These are phyloP conservation scores for Tricholoma terreum DNA, from an alignment of 768 basidiomycete species.

Conservation along the genomic window DNA sequence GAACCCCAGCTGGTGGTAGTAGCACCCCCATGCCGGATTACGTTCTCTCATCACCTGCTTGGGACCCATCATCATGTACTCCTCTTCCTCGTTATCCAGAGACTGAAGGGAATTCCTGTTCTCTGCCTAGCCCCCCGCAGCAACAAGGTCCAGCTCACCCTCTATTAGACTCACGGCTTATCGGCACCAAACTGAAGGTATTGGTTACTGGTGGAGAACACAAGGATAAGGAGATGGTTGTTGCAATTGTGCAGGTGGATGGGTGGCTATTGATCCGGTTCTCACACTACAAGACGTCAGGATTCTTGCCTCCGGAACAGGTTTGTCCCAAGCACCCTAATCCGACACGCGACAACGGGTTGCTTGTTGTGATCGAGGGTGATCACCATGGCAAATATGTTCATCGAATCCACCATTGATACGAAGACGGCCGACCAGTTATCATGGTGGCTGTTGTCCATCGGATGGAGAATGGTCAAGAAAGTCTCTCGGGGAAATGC, in stretches of 20 bases:
- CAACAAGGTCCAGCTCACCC: neutral
- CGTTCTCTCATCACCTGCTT: neutral
- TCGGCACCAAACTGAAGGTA: neutral
- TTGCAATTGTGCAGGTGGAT: neutral
- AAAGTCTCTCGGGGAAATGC: neutral
- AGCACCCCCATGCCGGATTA: neutral
- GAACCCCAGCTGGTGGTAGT: neutral
- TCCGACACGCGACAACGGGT: neutral
- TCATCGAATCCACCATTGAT: neutral
- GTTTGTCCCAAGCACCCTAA: neutral
- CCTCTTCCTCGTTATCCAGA: neutral
- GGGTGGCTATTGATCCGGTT: neutral
- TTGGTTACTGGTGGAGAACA: neutral
- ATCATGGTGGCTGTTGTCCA: neutral
- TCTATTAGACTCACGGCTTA: neutral
- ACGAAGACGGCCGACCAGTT: neutral
- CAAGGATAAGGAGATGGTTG: neutral
- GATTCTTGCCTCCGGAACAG: neutral
- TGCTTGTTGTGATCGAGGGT: conserved; percentile 1
- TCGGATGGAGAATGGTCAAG: neutral
- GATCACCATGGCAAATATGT: neutral
- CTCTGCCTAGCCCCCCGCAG: neutral
- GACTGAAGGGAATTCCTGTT: neutral
- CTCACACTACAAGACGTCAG: neutral
- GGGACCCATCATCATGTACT: neutral